Conservation (phyloP, 106 monocot species). For the Dendrobium officinale region DNA sequence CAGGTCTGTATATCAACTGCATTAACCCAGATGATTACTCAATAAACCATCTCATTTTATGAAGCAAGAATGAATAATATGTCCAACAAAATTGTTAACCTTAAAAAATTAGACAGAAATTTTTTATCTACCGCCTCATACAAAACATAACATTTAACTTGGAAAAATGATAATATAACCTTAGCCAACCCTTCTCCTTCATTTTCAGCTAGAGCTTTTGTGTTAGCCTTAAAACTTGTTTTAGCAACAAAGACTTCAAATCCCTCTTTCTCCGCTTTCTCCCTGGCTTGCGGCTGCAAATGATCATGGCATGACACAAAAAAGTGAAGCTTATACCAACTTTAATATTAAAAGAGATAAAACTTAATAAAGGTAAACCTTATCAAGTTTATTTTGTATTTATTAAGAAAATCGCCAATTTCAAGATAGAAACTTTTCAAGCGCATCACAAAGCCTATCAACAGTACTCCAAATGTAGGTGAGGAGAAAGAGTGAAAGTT, state of each 20-base stretch:
- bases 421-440: neutral
- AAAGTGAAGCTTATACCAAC: neutral
- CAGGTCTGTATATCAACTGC: slow-evolving; percentile 94
- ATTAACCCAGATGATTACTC: slow-evolving; percentile 5
- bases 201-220: slow-evolving; percentile 96
- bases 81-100: neutral
- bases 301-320: neutral
- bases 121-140: neutral
- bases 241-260: slow-evolving; percentile 79
- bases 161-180: slow-evolving; percentile 31
- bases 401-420: neutral
- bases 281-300: slow-evolving; percentile 93
- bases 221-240: slow-evolving; percentile 97
- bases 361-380: neutral
- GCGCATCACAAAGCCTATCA: no score
- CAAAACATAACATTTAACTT: neutral
- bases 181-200: slow-evolving; percentile 98
- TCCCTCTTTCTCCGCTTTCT: slow-evolving; percentile 83
- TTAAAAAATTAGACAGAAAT: neutral
- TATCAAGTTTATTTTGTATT: neutral
- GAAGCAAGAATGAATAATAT: neutral
- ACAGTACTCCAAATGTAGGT: no score
- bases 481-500: no score
- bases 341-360: neutral
- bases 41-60: neutral